phyloP scores from a whole-genome alignment of 2,329 filamentous ascomycete genomes.

The Aspergillus calidoustus region DNA sequence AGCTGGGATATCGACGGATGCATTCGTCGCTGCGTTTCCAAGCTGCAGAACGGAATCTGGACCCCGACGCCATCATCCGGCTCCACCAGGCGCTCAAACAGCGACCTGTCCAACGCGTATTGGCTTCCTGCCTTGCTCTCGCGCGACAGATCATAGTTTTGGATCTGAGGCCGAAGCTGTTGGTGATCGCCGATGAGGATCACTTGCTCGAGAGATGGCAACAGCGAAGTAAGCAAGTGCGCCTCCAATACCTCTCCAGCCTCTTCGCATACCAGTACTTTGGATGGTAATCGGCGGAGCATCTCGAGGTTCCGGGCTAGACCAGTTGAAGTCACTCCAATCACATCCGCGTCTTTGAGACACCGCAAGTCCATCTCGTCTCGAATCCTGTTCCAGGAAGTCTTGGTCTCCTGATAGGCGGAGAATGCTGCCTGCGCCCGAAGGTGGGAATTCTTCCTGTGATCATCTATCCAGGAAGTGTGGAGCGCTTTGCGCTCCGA shows the following conservation, averaged over 20 bases:
- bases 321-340: constrained; percentile 60
- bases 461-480: constrained; percentile 33
- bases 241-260: constrained; percentile 50
- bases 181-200: constrained; percentile 52
- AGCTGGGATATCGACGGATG: constrained; percentile 65
- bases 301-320: constrained; percentile 53
- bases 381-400: constrained; percentile 23
- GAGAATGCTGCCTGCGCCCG: constrained; percentile 12
- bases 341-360: constrained; percentile 50
- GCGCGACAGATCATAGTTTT: constrained; percentile 41
- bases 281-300: constrained; percentile 49
- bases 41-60: constrained; percentile 43
- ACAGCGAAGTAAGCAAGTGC: constrained; percentile 46
- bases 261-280: constrained; percentile 50
- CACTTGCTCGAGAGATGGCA: constrained; percentile 48
- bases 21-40: constrained; percentile 69
- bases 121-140: constrained; percentile 40
- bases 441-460: constrained; percentile 1
- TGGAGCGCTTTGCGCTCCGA: constrained; percentile 33
- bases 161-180: constrained; percentile 48
- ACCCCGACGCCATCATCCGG: constrained; percentile 22
- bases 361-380: constrained; percentile 35
- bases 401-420: constrained; percentile 18
- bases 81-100: constrained; percentile 58
- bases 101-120: constrained; percentile 54